phyloP scores from a whole-genome alignment of 148 eudicot species.

The Vaccinium myrtillus region DNA sequence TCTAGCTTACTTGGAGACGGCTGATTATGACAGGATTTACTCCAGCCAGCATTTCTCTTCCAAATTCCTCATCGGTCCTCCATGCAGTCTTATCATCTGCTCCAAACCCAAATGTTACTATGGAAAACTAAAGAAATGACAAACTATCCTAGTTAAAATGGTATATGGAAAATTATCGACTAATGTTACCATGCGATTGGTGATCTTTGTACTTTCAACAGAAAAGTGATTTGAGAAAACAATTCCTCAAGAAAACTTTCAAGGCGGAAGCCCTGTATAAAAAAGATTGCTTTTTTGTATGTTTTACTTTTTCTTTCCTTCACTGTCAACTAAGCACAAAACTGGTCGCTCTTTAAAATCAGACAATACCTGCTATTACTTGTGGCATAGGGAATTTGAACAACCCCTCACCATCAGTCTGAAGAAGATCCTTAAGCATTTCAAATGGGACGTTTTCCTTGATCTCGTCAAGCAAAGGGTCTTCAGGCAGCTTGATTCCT shows the following conservation, averaged over 20 bases:
- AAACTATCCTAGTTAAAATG: too few relatives aligned
- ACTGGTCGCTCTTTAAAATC: too few relatives aligned
- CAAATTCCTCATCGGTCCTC: slow-evolving; percentile 79
- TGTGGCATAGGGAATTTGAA: slow-evolving; percentile 69
- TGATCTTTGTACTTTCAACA: too few relatives aligned
- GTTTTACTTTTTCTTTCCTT: too few relatives aligned
- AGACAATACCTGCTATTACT: slow-evolving; percentile 58
- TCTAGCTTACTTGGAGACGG: slow-evolving; percentile 49
- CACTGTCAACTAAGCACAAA: background rate
- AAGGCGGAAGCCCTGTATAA: too few relatives aligned
- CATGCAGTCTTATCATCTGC: slow-evolving; percentile 66
- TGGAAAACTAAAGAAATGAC: background rate
- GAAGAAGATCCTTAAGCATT: slow-evolving; percentile 46
- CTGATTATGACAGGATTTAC: slow-evolving; percentile 55
- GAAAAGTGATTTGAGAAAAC: too few relatives aligned
- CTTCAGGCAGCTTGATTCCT: slow-evolving; percentile 44
- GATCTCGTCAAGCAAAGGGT: slow-evolving; percentile 32
- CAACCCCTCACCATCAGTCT: slow-evolving; percentile 47
- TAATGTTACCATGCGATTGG: too few relatives aligned
- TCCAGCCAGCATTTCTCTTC: slow-evolving; percentile 79
- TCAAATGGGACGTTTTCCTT: slow-evolving; percentile 51
- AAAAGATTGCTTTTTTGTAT: too few relatives aligned
- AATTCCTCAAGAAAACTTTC: too few relatives aligned
- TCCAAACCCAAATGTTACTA: background rate
- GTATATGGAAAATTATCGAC: too few relatives aligned